Evolutionary conservation across 192 early-diverging fungal genomes (phyloP), one percentile per base, ranked within the genome.

Genomic region (Coemansia javaensis): DNA sequence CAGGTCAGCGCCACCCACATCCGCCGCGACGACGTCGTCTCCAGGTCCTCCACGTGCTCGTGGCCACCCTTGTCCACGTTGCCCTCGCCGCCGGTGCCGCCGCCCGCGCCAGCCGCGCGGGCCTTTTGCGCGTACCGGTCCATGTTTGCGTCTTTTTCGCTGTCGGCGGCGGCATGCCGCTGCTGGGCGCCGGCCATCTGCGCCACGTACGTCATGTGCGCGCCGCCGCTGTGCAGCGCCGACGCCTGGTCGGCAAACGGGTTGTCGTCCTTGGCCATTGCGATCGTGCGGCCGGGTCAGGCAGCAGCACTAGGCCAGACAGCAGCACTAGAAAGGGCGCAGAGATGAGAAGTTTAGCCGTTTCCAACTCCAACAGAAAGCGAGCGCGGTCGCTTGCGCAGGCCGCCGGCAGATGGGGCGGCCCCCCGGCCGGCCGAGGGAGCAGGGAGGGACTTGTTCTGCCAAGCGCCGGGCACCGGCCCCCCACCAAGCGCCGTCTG

Each of bases 71-170:
- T 49, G 21, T 51, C 37, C 35, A 69, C 47, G 50, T 69, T 69
- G 20, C 66, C 66, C 30, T 69, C 66, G 27, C 66, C 66, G 13
- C 66, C 66, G 4, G 54, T 69, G 30, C 66, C 66, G 30, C 66
- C 66, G 0, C 43, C 40, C 2, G 27, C 24, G 4, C 36, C 53
- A 15, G 33, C 32, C 14, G 43, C 14, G n/a, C 35, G 17, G 23
- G 54, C 49, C 37, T 50, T 56, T 31, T 40, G 35, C 3, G 57
- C 66, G 14, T 46, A 57, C 24, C 40, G 40, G 21, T 69, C 66
- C 44, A 69, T 56, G 18, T 44, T 30, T 5, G 28, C 50, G 16
- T 53, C 50, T 32, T 58, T 58, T 17, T 56, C 53, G 14, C 15
- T 16, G 22, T 17, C 46, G 24, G 34, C 31, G 4, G 24, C 32